Percentiles rank a stretch among this genome's conserved stretches.
phyloP scores from a whole-genome alignment of 2,329 filamentous ascomycete genomes.

The Diaporthe sp. region DNA sequence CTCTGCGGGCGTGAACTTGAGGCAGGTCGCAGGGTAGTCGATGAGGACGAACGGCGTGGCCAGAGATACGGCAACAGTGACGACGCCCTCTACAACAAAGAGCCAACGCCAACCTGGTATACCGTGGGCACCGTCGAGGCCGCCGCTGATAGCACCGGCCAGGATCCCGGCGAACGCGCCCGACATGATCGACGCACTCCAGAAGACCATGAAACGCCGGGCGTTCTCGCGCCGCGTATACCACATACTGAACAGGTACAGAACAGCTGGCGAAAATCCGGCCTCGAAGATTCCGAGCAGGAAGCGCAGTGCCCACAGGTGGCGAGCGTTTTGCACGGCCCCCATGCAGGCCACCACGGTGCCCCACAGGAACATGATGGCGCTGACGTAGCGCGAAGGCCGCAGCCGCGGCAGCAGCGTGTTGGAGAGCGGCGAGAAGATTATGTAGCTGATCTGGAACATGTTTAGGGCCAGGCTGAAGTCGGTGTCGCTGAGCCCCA shows the following conservation, averaged over 20 bases:
- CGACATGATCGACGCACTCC: conserved; percentile 61
- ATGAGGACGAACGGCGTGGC: conserved; percentile 55
- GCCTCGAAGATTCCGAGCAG: conserved; percentile 58
- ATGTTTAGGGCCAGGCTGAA: conserved; percentile 54
- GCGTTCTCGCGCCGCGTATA: conserved; percentile 49
- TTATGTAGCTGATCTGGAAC: conserved; percentile 64
- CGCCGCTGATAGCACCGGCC: conserved; percentile 53
- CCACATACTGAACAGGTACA: conserved; percentile 61
- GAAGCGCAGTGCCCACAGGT: conserved; percentile 56
- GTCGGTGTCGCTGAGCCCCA: conserved; percentile 51
- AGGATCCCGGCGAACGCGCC: conserved; percentile 60
- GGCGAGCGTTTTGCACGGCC: conserved; percentile 47
- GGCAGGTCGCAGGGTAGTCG: neutral
- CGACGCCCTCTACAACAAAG: conserved; percentile 52
- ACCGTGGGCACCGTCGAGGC: conserved; percentile 54
- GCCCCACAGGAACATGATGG: conserved; percentile 66
- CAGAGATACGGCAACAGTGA: conserved; percentile 50
- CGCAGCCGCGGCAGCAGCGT: conserved; percentile 60
- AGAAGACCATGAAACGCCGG: conserved; percentile 62
- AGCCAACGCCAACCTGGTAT: conserved; percentile 60
- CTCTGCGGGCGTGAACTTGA: neutral
- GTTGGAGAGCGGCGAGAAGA: conserved; percentile 65
- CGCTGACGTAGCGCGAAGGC: conserved; percentile 60
- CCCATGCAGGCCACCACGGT: conserved; percentile 59
- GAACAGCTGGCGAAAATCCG: conserved; percentile 57